Conservation (phyloP, 495 filamentous ascomycete species). For the Penicillium macrosclerotiorum region DNA sequence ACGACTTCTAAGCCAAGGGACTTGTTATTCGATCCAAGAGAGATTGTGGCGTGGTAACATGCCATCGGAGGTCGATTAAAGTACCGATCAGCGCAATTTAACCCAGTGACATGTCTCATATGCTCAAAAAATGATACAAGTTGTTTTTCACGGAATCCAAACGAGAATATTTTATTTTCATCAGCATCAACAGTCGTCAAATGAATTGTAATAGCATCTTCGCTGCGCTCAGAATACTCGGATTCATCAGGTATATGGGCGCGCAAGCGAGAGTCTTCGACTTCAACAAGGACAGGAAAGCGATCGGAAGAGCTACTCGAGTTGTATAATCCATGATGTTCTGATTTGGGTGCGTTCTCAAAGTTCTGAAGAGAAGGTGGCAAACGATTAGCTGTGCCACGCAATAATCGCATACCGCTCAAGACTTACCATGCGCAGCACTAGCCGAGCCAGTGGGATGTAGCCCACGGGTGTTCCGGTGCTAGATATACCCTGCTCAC, state of each 20-base stretch:
- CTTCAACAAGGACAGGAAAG: constrained; percentile 24
- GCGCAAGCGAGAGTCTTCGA: background rate
- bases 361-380: constrained; percentile 21
- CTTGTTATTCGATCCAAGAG: constrained; percentile 8
- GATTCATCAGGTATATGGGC: background rate
- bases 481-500: constrained; percentile 17
- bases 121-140: constrained; percentile 20
- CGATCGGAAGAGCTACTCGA: background rate
- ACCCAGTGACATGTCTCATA: constrained; percentile 16
- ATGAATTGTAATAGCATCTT: constrained; percentile 16
- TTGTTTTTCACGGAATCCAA: constrained; percentile 16
- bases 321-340: background rate
- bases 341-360: background rate
- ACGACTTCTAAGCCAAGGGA: constrained; percentile 28
- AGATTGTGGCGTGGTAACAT: constrained; percentile 37
- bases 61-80: constrained; percentile 18
- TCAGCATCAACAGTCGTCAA: constrained; percentile 12
- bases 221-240: background rate
- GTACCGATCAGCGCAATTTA: constrained; percentile 29
- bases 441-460: constrained; percentile 37
- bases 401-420: background rate
- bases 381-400: constrained; percentile 7
- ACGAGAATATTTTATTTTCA: constrained; percentile 15
- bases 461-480: constrained; percentile 29
- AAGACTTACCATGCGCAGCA: constrained; percentile 32